Evolutionary conservation across 73 alveolate genomes (phyloP).

Genomic region (Uronychia setigera): DNA sequence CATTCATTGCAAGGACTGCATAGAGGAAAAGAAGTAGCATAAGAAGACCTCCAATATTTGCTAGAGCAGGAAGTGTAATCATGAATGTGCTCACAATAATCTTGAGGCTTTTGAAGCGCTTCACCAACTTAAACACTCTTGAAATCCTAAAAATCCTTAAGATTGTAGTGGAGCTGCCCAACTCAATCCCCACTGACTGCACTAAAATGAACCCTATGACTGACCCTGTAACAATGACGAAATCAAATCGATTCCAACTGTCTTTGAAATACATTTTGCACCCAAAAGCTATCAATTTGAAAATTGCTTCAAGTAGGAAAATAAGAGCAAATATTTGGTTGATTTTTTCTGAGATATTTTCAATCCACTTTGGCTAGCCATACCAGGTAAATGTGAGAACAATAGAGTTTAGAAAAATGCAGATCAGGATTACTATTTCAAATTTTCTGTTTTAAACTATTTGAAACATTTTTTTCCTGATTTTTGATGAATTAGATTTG

Average conservation of each 20-base stretch:
- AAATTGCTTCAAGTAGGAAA: conserved; percentile 80
- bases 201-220: conserved; percentile 51
- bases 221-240: conserved; percentile 79
- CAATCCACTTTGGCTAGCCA: conserved; percentile 12
- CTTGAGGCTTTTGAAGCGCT: conserved; percentile 55
- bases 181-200: conserved; percentile 43
- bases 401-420: conserved; percentile 22
- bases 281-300: conserved; percentile 85
- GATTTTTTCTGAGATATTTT: conserved; percentile 30
- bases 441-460: conserved; percentile 21
- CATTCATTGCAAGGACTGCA: conserved; percentile 50
- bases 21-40: conserved; percentile 52
- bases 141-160: conserved; percentile 64
- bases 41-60: conserved; percentile 63
- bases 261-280: conserved; percentile 73
- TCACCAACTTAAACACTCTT: conserved; percentile 63
- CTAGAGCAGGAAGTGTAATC: conserved; percentile 60
- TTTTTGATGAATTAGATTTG: background rate
- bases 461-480: background rate
- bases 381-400: conserved; percentile 24
- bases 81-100: conserved; percentile 56
- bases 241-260: conserved; percentile 93
- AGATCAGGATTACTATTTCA: conserved; percentile 22
- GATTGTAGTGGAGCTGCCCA: conserved; percentile 54
- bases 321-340: conserved; percentile 81